Conservation (phyloP, 371 early-diverging fungal genomes). For the Mucor lusitanicus region DNA sequence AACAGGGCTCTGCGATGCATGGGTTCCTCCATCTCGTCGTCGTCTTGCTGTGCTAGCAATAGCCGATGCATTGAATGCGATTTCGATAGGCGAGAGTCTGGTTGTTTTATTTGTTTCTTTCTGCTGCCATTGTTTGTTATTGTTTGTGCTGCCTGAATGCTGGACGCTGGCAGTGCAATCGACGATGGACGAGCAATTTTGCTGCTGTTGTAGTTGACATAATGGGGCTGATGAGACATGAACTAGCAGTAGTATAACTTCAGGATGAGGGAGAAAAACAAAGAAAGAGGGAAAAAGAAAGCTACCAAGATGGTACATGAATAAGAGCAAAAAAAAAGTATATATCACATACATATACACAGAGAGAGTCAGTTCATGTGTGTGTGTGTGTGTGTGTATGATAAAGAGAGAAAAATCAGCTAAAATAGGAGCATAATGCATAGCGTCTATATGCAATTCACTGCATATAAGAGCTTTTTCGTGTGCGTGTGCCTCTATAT, state of each 20-base stretch:
- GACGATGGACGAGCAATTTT: constrained; percentile 22
- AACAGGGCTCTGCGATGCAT: constrained; percentile 8
- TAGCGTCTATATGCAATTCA: neutral
- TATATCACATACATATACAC: neutral
- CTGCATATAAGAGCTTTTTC: neutral
- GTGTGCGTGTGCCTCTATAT: neutral
- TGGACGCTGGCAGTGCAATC: neutral
- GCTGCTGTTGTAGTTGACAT: constrained; percentile 1
- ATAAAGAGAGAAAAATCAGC: neutral
- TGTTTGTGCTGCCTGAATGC: neutral
- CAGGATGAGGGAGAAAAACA: neutral
- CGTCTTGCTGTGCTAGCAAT: neutral
- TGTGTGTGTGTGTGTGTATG: too few relatives aligned
- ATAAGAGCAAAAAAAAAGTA: neutral
- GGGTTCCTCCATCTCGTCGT: constrained; percentile 1
- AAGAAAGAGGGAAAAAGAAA: neutral
- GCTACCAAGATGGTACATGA: neutral
- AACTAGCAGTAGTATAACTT: too few relatives aligned
- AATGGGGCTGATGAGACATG: neutral
- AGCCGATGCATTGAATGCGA: constrained; percentile 18
- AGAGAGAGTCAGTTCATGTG: too few relatives aligned
- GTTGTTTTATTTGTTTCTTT: constrained; percentile 7
- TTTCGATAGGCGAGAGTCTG: constrained; percentile 6
- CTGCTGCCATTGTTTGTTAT: constrained; percentile 5
- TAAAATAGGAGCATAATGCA: neutral